Evolutionary conservation across 148 eudicot genomes (phyloP), one percentile per base, ranked within the genome.

Genomic region (Rhododendron henanense): DNA sequence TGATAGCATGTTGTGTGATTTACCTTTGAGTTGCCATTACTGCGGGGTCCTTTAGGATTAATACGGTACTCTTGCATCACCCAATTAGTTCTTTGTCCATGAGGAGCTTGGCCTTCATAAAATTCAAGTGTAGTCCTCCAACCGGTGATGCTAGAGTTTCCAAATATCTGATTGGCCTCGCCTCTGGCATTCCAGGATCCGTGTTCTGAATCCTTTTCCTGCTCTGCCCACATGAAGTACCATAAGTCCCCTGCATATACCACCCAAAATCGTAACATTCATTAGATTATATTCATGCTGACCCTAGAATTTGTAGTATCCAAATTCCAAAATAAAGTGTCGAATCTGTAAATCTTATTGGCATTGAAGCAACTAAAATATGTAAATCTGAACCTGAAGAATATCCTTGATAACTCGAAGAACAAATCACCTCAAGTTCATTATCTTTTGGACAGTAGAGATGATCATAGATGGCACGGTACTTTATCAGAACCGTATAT

Each of bases 31-130:
- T 83, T 87, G 73, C 47, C 63, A 51, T 63, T 74, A 57, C 25
- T 48, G 45, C 0, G 14, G 57, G 63, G 33, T 65, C 85, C 90
- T 10, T 86, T 86, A 4, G 9, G 84, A 41, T 89, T 81, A 76
- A 91, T 84, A 81, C 57, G 84, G 85, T 92, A 94, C 90, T 93
- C 93, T 86, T 92, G 96, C 94, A 93, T 93, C 79, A 93, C 48
- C 93, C 93, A 94, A 85, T 88, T 84, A 53, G 95, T 93, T 89
- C 45, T 86, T 71, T 78, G 86, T 28, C 81, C 88, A 45, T 80
- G 6, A 86, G 89, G 90, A 76, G 84, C 86, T 50, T 23, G 87
- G 31, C 93, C 93, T 85, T 88, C 88, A 87, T 88, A 84, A 87
- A 81, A 94, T 85, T 93, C 92, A 35, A 90, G 84, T 39, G 95